Conservation (phyloP, 2,329 filamentous ascomycete species). For the Dothideomycetidae sp. region DNA sequence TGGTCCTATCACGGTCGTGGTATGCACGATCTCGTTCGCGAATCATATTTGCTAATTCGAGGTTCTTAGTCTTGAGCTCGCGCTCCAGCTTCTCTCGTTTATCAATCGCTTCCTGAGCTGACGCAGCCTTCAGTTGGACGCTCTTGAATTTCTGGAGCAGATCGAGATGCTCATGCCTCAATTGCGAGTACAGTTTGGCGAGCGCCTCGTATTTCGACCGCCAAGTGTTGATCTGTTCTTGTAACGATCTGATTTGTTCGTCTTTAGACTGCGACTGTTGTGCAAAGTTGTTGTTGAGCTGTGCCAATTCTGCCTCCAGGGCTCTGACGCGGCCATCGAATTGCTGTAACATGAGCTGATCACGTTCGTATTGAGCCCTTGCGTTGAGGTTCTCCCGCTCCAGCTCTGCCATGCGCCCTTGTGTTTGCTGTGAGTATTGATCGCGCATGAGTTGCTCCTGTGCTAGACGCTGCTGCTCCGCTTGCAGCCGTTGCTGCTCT, state of each 20-base stretch:
- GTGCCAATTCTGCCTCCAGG: constrained; percentile 70
- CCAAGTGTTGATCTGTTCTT: constrained; percentile 98
- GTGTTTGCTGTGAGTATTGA: constrained; percentile 84
- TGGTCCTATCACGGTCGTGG: constrained; percentile 81
- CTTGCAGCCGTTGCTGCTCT: constrained; percentile 75
- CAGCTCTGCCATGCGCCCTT: constrained; percentile 86
- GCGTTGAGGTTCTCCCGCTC: constrained; percentile 92
- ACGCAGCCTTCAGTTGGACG: constrained; percentile 90
- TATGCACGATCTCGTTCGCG: constrained; percentile 84
- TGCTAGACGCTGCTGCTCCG: constrained; percentile 78
- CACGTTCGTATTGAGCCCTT: constrained; percentile 87
- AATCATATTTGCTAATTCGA: constrained; percentile 98
- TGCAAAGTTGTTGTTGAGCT: constrained; percentile 68
- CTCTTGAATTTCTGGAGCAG: constrained; percentile 91
- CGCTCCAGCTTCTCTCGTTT: constrained; percentile 87
- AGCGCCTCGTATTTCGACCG: constrained; percentile 91
- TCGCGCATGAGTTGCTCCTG: constrained; percentile 81
- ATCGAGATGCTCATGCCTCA: constrained; percentile 88
- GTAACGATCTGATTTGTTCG: constrained; percentile 80
- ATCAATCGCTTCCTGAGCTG: constrained; percentile 92
- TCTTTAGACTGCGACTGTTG: constrained; percentile 83
- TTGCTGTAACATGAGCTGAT: constrained; percentile 92
- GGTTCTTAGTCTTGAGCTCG: constrained; percentile 97
- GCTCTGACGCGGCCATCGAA: constrained; percentile 90
- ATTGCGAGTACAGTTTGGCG: constrained; percentile 91